Evolutionary conservation across 2,329 filamentous ascomycete genomes (phyloP).

Genomic region (Ophiocordyceps robertsii): DNA sequence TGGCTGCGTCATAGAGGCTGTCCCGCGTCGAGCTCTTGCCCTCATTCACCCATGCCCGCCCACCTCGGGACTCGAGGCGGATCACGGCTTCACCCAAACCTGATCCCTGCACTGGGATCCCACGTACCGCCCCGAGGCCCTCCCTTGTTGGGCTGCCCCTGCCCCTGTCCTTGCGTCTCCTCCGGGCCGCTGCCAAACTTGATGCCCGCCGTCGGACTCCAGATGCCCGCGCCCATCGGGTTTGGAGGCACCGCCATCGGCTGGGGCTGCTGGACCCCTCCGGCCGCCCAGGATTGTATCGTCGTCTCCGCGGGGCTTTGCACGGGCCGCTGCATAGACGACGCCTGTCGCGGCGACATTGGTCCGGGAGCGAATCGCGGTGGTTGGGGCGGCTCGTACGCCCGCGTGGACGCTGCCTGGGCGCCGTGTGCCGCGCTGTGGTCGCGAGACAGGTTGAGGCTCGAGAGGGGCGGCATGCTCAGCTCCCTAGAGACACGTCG

Average conservation of each 20-base stretch:
- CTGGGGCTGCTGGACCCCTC: constrained; percentile 40
- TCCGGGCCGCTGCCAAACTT: constrained; percentile 45
- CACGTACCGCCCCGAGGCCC: constrained; percentile 29
- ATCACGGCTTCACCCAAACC: constrained; percentile 26
- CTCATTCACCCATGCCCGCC: no score
- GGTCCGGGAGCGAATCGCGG: constrained; percentile 6
- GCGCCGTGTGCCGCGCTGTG: constrained; percentile 6
- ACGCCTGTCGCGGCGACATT: neutral
- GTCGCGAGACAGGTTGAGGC: constrained; percentile 23
- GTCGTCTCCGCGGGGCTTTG: constrained; percentile 29
- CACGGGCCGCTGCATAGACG: constrained; percentile 6
- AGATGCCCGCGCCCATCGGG: constrained; percentile 25
- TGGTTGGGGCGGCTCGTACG: constrained; percentile 4
- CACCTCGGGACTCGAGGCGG: no score
- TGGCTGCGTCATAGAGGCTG: no score
- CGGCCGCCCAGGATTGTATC: constrained; percentile 43
- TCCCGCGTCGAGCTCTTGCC: no score
- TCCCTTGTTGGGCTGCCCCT: constrained; percentile 6
- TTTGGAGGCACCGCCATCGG: constrained; percentile 30
- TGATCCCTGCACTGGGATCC: constrained; percentile 45
- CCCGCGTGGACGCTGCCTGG: constrained; percentile 1
- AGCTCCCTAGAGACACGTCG: constrained; percentile 25
- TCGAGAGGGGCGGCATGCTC: constrained; percentile 35
- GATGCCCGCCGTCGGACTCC: constrained; percentile 72
- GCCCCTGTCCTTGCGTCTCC: constrained; percentile 10